phyloP scores from a whole-genome alignment of 108 stramenopile genomes.

The Cyclotella kingstonii region DNA sequence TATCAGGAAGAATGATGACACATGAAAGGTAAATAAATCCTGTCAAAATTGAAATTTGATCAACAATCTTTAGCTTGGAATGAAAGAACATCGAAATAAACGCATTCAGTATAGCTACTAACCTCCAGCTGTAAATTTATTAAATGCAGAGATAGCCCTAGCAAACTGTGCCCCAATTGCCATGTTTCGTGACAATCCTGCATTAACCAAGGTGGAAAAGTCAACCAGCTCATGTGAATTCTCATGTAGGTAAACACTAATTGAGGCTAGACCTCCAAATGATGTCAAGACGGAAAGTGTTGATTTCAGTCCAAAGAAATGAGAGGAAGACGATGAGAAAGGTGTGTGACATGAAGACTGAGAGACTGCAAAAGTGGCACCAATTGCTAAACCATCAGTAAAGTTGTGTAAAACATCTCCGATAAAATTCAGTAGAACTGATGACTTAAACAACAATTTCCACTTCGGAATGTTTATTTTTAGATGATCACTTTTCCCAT shows the following conservation, averaged over 20 bases:
- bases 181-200: conserved; percentile 59
- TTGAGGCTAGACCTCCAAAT: conserved; percentile 61
- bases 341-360: conserved; percentile 18
- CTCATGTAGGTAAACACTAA: conserved; percentile 65
- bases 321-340: no score
- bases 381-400: conserved; percentile 78
- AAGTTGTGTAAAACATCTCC: conserved; percentile 86
- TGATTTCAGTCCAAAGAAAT: not conserved
- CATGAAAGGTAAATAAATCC: conserved; percentile 83
- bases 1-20: conserved; percentile 71
- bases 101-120: no score
- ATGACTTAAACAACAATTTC: no score
- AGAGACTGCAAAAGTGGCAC: conserved; percentile 62
- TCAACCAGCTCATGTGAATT: conserved; percentile 89
- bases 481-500: conserved; percentile 6
- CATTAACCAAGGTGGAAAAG: conserved; percentile 73
- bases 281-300: conserved; percentile 48
- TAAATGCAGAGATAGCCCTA: conserved; percentile 76
- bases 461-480: no score
- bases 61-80: no score
- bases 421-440: no score
- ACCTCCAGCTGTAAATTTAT: conserved; percentile 76
- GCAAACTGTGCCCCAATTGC: conserved; percentile 79
- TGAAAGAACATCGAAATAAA: no score
- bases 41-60: not conserved